phyloP scores from a whole-genome alignment of 768 basidiomycete species.

The Termitomyces sp. region DNA sequence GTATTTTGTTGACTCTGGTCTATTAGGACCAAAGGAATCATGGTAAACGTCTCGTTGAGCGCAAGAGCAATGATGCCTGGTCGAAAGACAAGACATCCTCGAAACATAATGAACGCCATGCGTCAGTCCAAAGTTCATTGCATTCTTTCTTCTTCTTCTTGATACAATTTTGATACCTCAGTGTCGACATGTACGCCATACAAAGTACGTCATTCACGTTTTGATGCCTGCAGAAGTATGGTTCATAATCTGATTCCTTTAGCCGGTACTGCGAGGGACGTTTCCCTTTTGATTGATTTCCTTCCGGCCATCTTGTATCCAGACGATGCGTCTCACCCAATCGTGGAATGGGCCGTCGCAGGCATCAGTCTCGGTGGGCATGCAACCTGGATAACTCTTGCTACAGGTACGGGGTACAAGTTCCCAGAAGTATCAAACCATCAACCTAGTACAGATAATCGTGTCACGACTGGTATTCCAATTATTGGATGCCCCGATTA shows the following conservation, averaged over 20 bases:
- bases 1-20: background rate
- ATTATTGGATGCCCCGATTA: constrained; percentile 75
- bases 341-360: constrained; percentile 65
- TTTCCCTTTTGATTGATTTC: constrained; percentile 79
- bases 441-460: constrained; percentile 28
- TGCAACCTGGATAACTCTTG: constrained; percentile 67
- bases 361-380: constrained; percentile 87
- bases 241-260: background rate
- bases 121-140: constrained; percentile 26
- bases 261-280: constrained; percentile 67
- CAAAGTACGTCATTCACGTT: constrained; percentile 24
- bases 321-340: constrained; percentile 40
- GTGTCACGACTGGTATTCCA: constrained; percentile 39
- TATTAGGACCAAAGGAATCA: constrained; percentile 43
- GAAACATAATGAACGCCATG: constrained; percentile 32
- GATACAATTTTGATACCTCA: constrained; percentile 10
- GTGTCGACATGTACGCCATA: constrained; percentile 43
- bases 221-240: background rate
- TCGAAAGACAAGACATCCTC: constrained; percentile 13
- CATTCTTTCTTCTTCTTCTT: background rate
- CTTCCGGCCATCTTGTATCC: constrained; percentile 74
- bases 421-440: background rate
- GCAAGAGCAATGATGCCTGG: constrained; percentile 32
- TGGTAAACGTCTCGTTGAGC: constrained; percentile 28
- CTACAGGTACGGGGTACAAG: constrained; percentile 27